These are phyloP conservation scores for Vitis hybrid DNA, from an alignment of 177 flowering plant species.

Conservation along the genomic window DNA sequence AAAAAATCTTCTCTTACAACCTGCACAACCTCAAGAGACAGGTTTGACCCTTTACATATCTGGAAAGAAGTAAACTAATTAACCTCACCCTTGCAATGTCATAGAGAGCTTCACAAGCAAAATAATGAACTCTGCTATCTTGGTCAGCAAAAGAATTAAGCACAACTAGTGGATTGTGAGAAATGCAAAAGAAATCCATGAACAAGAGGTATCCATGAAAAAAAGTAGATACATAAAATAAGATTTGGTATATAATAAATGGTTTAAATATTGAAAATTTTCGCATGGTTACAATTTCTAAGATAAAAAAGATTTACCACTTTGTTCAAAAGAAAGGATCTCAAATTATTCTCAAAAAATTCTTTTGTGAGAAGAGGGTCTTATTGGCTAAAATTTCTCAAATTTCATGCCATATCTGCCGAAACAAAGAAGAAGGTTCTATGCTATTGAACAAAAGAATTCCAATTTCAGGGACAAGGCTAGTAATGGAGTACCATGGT, in stretches of 20 bases:
- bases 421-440: too few species aligned
- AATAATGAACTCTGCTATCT: constrained; percentile 97
- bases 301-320: too few species aligned
- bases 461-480: too few species aligned
- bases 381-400: too few species aligned
- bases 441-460: too few species aligned
- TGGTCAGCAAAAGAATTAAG: constrained; percentile 85
- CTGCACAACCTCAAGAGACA: constrained; percentile 41
- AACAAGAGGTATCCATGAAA: background rate
- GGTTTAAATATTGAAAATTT: background rate
- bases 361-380: too few species aligned
- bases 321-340: too few species aligned
- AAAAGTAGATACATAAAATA: background rate
- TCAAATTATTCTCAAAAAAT: too few species aligned
- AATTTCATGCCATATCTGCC: too few species aligned
- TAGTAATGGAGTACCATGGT: too few species aligned
- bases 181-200: constrained; percentile 9
- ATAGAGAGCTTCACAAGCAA: constrained; percentile 98
- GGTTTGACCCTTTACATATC: background rate
- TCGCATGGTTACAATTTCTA: too few species aligned
- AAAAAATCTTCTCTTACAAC: constrained; percentile 97
- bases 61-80: background rate
- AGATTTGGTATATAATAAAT: background rate
- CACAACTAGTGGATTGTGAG: constrained; percentile 60
- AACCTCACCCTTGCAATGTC: constrained; percentile 92